These are phyloP conservation scores for Russula emetica DNA, from an alignment of 768 basidiomycete genomes.

Conservation along the genomic window DNA sequence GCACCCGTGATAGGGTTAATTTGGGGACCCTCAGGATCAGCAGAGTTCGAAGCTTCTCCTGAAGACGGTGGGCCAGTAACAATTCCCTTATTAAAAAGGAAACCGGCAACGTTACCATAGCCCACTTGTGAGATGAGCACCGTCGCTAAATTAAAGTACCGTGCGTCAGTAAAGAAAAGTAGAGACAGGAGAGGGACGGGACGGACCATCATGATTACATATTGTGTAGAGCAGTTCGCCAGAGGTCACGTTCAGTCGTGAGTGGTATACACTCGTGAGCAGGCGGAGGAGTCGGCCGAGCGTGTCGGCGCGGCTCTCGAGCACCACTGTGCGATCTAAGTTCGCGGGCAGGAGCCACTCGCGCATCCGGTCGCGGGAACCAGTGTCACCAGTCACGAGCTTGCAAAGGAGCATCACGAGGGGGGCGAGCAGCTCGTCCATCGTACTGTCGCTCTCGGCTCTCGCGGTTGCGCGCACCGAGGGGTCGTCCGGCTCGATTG, in stretches of 20 bases:
- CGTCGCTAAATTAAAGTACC: conserved; percentile 44
- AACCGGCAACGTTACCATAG: conserved; percentile 94
- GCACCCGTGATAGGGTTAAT: conserved; percentile 91
- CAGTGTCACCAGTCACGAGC: conserved; percentile 61
- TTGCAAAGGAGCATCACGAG: conserved; percentile 71
- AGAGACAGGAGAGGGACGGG: not conserved
- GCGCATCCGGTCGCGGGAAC: conserved; percentile 51
- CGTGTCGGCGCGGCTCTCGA: conserved; percentile 69
- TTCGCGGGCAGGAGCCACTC: conserved; percentile 71
- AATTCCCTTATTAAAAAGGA: conserved; percentile 89
- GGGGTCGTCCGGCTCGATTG: conserved; percentile 58
- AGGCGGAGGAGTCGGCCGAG: conserved; percentile 79
- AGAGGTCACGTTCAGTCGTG: conserved; percentile 64
- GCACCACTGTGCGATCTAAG: conserved; percentile 70
- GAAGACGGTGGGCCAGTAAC: conserved; percentile 51
- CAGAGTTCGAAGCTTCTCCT: conserved; percentile 32
- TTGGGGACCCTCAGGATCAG: conserved; percentile 38
- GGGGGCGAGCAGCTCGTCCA: conserved; percentile 79
- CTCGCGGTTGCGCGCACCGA: conserved; percentile 51
- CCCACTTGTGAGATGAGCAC: conserved; percentile 76
- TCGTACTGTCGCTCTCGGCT: conserved; percentile 48
- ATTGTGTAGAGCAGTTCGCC: conserved; percentile 87
- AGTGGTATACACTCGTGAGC: conserved; percentile 68
- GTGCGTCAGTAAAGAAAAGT: not conserved
- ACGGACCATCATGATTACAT: conserved; percentile 69